Base-by-base conservation (phyloP, 2,329 filamentous ascomycete species). In the Microdochium trichocladiopsis region DNA sequence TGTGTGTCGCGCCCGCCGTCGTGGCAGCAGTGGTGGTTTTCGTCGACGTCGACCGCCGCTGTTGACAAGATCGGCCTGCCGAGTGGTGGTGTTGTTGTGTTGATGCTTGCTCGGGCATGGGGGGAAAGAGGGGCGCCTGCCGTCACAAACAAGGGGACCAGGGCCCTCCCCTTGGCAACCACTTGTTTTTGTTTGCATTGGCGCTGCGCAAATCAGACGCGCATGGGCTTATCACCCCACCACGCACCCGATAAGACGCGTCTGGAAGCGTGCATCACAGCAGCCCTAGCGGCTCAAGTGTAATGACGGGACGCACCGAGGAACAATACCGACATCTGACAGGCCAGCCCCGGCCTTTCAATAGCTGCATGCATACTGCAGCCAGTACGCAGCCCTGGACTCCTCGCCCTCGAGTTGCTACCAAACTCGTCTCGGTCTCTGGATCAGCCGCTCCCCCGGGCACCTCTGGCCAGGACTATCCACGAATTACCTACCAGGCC, bases 141-240 rank as follows among this genome's bases (percentile, higher is more conserved):
- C 18, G 12, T 18, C 41, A 45, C 41, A 45, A 45, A 21, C 41
- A 21, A 41, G 36, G 36, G 36, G 5, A 8, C 14, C n/a, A 6
- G 10, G 41, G 5, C 14, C 18, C 18, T 45, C 41, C 41, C 41
- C 41, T 48, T 50, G 52, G 55, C 55, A 57, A 57, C 55, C 4
- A 50, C 63, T 66, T 64, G 63, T 66, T 52, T 52, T 52, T 52
- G 51, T 52, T 52, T 52, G 48, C 31, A 49, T 52, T 25, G 41
- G 41, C 3, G 41, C 21, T 11, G 6, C 12, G 41, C 18, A 45
- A 22, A 18, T 22, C 41, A 45, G 18, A 45, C 41, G 41, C 41
- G 41, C 41, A 45, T 16, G 12, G 4, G 12, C 21, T 45, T 45
- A 45, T 45, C 41, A 45, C 41, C 41, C 41, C 41, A 22, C 41